Conservation (phyloP, 768 basidiomycete genomes). For the Nevesoporus exiguus region DNA sequence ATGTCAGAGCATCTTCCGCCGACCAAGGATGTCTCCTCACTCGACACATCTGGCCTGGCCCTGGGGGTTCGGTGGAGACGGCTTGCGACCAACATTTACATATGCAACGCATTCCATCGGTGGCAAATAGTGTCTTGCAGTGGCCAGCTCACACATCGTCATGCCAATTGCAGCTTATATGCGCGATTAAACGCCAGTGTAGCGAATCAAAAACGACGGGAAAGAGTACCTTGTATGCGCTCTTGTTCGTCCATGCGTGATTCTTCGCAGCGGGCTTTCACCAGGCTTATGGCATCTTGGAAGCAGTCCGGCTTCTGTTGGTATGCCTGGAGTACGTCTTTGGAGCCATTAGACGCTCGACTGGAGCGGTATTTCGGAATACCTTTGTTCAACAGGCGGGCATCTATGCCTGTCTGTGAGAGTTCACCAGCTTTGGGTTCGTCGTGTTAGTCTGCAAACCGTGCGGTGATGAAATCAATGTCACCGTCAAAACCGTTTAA, state of each 20-base stretch:
- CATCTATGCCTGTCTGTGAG: constrained; percentile 20
- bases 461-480: constrained; percentile 7
- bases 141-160: constrained; percentile 78
- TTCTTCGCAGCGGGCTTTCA: constrained; percentile 50
- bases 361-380: constrained; percentile 5
- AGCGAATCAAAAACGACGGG: not conserved
- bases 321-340: constrained; percentile 44
- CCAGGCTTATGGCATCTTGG: constrained; percentile 45
- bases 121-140: constrained; percentile 61
- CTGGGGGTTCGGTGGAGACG: constrained; percentile 9
- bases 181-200: constrained; percentile 13
- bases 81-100: constrained; percentile 2
- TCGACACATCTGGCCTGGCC: constrained; percentile 50
- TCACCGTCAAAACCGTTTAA: constrained; percentile 24
- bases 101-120: constrained; percentile 58
- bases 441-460: constrained; percentile 9
- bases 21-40: constrained; percentile 30
- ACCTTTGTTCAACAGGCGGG: constrained; percentile 16
- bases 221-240: constrained; percentile 51
- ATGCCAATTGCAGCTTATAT: constrained; percentile 67
- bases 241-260: constrained; percentile 58
- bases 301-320: constrained; percentile 61
- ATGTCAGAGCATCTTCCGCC: constrained; percentile 3
- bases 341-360: constrained; percentile 8
- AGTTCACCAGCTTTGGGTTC: constrained; percentile 14